phyloP scores from a whole-genome alignment of 306 rosid species.

The Corylus americana region DNA sequence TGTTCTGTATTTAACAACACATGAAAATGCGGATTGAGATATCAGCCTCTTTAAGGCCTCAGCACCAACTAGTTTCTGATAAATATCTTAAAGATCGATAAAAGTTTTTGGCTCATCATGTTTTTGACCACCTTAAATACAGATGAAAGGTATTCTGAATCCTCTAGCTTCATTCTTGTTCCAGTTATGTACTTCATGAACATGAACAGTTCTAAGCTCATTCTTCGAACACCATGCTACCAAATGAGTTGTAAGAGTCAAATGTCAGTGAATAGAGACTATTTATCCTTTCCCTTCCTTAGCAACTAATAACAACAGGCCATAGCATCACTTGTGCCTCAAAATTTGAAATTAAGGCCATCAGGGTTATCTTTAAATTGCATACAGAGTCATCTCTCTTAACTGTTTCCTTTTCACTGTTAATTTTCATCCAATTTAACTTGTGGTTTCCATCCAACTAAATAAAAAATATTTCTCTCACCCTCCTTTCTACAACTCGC shows the following conservation, averaged over 20 bases:
- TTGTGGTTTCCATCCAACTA: neutral
- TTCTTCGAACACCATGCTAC: neutral
- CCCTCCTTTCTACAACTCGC: neutral
- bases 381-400: neutral
- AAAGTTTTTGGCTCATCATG: neutral
- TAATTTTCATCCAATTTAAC: neutral
- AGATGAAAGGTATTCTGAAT: neutral
- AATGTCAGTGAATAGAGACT: neutral
- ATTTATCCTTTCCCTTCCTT: neutral
- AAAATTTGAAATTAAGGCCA: neutral
- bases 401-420: neutral
- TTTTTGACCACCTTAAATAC: neutral
- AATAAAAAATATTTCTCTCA: neutral
- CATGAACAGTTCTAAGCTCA: neutral
- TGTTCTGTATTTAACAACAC: no score
- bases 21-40: no score
- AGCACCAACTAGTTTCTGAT: no score
- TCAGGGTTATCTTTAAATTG: neutral
- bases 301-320: neutral
- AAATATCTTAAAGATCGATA: no score
- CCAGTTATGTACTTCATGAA: no score
- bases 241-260: neutral
- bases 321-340: neutral
- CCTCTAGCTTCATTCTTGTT: neutral
- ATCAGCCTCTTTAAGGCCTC: no score